phyloP scores from a whole-genome alignment of 2,329 filamentous ascomycete genomes.

The Diatrype stigma region DNA sequence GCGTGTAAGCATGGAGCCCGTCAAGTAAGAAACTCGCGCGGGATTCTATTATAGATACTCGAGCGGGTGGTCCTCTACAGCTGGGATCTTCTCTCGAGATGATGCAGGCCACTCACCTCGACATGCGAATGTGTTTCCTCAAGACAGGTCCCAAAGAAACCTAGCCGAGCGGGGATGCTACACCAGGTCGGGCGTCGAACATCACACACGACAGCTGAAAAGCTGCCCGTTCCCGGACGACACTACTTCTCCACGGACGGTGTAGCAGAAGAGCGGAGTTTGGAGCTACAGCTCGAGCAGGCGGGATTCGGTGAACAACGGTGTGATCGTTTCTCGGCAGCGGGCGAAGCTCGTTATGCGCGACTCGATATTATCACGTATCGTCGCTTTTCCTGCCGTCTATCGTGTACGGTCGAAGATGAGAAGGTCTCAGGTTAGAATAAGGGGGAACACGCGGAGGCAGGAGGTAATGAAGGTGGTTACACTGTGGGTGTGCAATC shows the following conservation, averaged over 20 bases:
- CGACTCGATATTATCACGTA: not conserved
- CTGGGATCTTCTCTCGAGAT: constrained; percentile 1
- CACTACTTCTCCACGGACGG: constrained; percentile 21
- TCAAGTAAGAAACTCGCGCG: constrained; percentile 4
- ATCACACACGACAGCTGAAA: constrained; percentile 37
- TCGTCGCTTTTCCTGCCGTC: not conserved
- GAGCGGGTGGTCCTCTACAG: constrained; percentile 12
- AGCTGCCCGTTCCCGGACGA: constrained; percentile 34
- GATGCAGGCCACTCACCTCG: constrained; percentile 23
- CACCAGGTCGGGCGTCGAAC: constrained; percentile 35
- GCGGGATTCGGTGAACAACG: constrained; percentile 17
- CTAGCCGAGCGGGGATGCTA: constrained; percentile 36
- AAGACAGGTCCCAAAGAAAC: constrained; percentile 33
- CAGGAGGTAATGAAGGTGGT: constrained; percentile 5
- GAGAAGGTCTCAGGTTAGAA: constrained; percentile 2
- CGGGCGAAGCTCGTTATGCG: constrained; percentile 7
- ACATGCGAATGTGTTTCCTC: constrained; percentile 25
- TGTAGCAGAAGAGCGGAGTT: constrained; percentile 16
- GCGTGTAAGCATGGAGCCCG: constrained; percentile 18
- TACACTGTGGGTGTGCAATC: constrained; percentile 8
- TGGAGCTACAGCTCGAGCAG: constrained; percentile 12
- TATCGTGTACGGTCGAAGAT: not conserved
- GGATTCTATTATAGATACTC: constrained; percentile 4
- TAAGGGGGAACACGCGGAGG: constrained; percentile 2
- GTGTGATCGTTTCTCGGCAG: constrained; percentile 21